Conservation (phyloP, 495 filamentous ascomycete genomes). For the Aspergillus bertholletiae region DNA sequence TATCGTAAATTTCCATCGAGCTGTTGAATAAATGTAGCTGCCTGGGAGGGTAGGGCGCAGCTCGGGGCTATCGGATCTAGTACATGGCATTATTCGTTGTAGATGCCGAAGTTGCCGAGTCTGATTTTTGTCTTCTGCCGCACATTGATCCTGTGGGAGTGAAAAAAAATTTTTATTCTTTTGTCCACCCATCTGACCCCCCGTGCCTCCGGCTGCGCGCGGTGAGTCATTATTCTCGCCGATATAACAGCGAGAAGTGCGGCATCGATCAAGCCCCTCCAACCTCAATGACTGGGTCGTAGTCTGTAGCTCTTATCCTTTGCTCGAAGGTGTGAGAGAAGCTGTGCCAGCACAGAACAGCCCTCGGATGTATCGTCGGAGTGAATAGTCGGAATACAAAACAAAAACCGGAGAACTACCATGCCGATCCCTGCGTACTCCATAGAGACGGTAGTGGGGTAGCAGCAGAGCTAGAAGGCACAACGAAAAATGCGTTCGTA, state of each 20-base stretch:
- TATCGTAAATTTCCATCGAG: not conserved
- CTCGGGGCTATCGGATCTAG: not conserved
- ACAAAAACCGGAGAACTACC: conserved; percentile 6
- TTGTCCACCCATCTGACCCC: not conserved
- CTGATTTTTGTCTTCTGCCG: not conserved
- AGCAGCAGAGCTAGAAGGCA: not conserved
- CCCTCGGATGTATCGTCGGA: not conserved
- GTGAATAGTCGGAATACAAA: conserved; percentile 4
- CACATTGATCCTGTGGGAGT: not conserved
- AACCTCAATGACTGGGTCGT: not conserved
- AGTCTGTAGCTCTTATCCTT: not conserved
- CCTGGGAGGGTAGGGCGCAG: not conserved
- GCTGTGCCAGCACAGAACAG: conserved; percentile 17
- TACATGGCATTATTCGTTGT: not conserved
- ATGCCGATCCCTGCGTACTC: not conserved
- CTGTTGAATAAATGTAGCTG: not conserved
- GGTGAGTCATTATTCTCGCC: not conserved
- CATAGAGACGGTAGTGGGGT: not conserved
- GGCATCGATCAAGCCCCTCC: not conserved
- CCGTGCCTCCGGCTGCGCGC: not conserved
- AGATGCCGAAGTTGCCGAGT: not conserved
- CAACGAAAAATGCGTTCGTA: conserved; percentile 3
- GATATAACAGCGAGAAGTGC: not conserved
- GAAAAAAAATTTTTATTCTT: not conserved
- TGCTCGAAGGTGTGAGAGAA: not conserved